Base-by-base conservation (phyloP, 495 filamentous ascomycete genomes). In the Daldinia childiae region DNA sequence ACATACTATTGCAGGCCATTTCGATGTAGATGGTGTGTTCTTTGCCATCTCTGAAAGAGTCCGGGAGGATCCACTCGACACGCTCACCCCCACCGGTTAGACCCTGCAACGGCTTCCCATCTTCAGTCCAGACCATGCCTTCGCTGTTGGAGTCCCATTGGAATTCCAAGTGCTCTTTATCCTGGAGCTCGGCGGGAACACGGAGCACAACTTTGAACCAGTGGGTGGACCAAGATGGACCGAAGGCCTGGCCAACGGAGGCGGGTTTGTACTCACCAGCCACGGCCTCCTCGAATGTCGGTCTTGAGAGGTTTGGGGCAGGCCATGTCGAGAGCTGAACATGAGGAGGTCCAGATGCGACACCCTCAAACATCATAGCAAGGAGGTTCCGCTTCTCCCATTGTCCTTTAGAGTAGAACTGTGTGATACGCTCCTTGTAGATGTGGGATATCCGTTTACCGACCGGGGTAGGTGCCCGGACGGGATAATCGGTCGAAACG, bases 1-100 rank as follows among this genome's bases (percentile, higher is more conserved):
- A 98, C 95, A 99, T 99, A 73, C 89, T 89, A 80, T 99, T 99
- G 79, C 95, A 98, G 14, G 95, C 95, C 92, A 99, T 97, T 82
- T 99, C 95, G 67, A 99, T 89, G 78, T 97, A 99, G 68, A 98
- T 91, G 8, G 83, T 87, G 77, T 99, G 95, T 68, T 91, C 87
- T 77, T 94, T 89, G 7, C 93, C 95, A 75, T 98, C 93, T 56
- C 89, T 86, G 75, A 88, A 97, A 30, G 84, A 85, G 19, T 92
- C 82, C 1, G 95, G 94, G 50, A 99, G 84, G 38, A 97, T 87
- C 93, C 94, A 99, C 79, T 98, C 93, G 19, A 88, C 86, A 51
- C 95, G 84, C 74, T 99, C 95, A 43, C 92, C 93, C 38, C 90
- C 91, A n/a, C 95, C 95, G 5, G 95, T 97, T 69, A 99, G 78